Percentiles rank a stretch among this genome's conserved stretches.
Conservation (phyloP, 768 basidiomycete species). For the Podaxis pistillaris region DNA sequence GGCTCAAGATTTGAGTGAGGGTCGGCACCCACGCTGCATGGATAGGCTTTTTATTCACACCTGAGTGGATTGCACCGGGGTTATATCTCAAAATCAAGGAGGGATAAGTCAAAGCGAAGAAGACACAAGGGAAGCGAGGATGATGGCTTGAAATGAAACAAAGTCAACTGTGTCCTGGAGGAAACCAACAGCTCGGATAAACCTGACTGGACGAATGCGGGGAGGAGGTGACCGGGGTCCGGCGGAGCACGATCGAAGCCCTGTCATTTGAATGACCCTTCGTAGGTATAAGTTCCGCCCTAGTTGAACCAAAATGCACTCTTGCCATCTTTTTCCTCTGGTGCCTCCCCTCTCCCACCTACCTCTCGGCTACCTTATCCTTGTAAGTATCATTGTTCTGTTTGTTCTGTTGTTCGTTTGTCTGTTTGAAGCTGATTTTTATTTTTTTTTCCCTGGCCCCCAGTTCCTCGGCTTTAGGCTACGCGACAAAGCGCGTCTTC, state of each 20-base stretch:
- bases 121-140: not conserved
- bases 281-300: conserved; percentile 58
- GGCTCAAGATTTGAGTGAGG: conserved; percentile 3
- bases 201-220: conserved; percentile 16
- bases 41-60: conserved; percentile 10
- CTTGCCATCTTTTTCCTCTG: conserved; percentile 44
- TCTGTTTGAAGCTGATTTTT: conserved; percentile 13
- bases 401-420: conserved; percentile 14
- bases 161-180: not conserved
- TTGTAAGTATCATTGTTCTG: conserved; percentile 6
- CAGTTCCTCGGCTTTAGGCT: conserved; percentile 6
- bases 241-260: conserved; percentile 41
- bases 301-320: conserved; percentile 47
- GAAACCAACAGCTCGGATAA: conserved; percentile 9
- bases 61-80: not conserved
- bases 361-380: conserved; percentile 13
- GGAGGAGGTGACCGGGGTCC: conserved; percentile 37
- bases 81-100: not conserved
- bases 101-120: not conserved
- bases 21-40: not conserved
- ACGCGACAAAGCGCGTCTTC: conserved; percentile 27
- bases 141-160: not conserved
- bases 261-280: conserved; percentile 44
- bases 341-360: conserved; percentile 22
- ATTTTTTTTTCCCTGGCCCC: conserved; percentile 13